Conservation (phyloP, 2,329 filamentous ascomycete species). For the Claviceps purpurea region DNA sequence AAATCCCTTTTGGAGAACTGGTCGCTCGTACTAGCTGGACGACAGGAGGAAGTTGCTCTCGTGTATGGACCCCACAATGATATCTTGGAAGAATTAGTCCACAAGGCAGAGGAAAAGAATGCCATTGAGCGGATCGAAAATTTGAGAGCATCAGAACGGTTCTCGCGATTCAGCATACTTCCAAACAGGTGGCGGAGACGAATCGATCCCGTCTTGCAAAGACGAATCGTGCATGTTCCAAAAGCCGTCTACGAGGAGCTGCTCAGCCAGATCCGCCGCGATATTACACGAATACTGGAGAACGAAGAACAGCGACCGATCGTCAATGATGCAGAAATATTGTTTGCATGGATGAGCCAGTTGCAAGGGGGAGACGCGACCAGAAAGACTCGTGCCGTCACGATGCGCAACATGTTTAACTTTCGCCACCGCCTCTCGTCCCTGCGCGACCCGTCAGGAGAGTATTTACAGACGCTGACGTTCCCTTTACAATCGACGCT, state of each 20-base stretch:
- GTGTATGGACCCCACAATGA: constrained; percentile 2
- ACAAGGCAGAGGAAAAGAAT: constrained; percentile 1
- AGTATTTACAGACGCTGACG: constrained; percentile 6
- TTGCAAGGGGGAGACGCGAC: constrained; percentile 1
- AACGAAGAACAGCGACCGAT: constrained; percentile 2
- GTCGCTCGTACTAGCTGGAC: constrained; percentile 5
- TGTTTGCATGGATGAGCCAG: constrained; percentile 5
- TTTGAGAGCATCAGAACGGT: not conserved
- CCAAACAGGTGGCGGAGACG: constrained; percentile 1
- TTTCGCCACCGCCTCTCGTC: constrained; percentile 2
- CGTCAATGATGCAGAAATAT: constrained; percentile 5
- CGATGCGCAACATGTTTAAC: constrained; percentile 1
- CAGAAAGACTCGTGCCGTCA: not conserved
- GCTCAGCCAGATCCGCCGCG: constrained; percentile 2
- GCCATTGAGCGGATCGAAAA: not conserved
- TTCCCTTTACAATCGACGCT: constrained; percentile 1
- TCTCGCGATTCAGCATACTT: not conserved
- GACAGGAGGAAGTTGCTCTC: not conserved
- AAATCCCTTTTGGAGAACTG: constrained; percentile 4
- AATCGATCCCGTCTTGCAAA: not conserved
- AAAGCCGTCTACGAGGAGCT: constrained; percentile 4
- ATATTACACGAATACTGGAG: not conserved
- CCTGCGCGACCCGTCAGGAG: constrained; percentile 4
- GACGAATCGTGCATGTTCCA: constrained; percentile 6
- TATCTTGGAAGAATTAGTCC: constrained; percentile 1